Conservation (phyloP, 2,329 filamentous ascomycete species). For the Fusarium sp. region DNA sequence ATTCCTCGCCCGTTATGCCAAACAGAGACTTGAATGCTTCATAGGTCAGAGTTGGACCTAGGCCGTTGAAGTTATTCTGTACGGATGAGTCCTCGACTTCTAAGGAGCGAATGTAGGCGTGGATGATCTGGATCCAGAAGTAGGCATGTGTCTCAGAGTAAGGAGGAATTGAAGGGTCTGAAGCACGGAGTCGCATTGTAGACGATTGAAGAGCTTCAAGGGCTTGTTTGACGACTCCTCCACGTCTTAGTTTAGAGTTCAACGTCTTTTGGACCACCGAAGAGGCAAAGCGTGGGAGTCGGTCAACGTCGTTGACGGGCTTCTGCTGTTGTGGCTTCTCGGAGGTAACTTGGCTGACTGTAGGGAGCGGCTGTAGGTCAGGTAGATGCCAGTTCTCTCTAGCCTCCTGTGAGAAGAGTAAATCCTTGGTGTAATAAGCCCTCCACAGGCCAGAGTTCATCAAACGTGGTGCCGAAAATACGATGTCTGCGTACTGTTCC, state of each 20-base stretch:
- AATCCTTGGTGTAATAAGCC: slow-evolving; percentile 47
- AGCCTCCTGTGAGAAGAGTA: slow-evolving; percentile 47
- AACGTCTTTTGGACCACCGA: slow-evolving; percentile 44
- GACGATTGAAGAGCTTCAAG: slow-evolving; percentile 42
- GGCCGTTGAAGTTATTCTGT: background rate
- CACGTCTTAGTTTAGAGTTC: slow-evolving; percentile 31
- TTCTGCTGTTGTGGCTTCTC: background rate
- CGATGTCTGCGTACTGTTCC: slow-evolving; percentile 41
- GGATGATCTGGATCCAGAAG: slow-evolving; percentile 48
- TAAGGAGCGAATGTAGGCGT: slow-evolving; percentile 34
- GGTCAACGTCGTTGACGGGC: slow-evolving; percentile 8
- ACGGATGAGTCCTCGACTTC: background rate
- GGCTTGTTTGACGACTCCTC: slow-evolving; percentile 44
- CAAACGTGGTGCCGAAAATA: slow-evolving; percentile 42
- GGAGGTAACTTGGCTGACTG: background rate
- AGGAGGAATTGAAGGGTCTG: slow-evolving; percentile 29
- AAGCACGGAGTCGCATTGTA: slow-evolving; percentile 38
- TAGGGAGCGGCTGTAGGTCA: slow-evolving; percentile 47
- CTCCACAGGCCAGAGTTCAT: slow-evolving; percentile 49
- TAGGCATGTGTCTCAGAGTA: slow-evolving; percentile 51
- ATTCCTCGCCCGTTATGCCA: slow-evolving; percentile 40
- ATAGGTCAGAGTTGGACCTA: slow-evolving; percentile 18
- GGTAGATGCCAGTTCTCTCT: slow-evolving; percentile 47
- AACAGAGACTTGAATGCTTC: slow-evolving; percentile 42
- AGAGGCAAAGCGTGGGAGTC: slow-evolving; percentile 47